Conservation (phyloP, 1,284 basidiomycete species). For the Ceratobasidium papillatum region DNA sequence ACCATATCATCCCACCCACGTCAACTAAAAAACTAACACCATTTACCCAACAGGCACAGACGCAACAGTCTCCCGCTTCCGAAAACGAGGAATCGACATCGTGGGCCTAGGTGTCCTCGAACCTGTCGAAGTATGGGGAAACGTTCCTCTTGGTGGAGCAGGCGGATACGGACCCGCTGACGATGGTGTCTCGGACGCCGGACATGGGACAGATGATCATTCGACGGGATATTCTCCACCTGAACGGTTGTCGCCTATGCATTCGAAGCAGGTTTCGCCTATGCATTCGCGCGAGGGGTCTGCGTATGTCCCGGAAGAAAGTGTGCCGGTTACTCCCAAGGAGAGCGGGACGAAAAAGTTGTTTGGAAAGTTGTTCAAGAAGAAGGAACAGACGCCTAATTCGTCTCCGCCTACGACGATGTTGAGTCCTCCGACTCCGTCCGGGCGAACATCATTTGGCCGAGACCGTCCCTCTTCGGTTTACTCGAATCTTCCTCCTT, state of each 20-base stretch:
- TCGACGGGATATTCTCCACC: slow-evolving; percentile 10
- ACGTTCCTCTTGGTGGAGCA: slow-evolving; percentile 15
- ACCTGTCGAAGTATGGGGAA: slow-evolving; percentile 78
- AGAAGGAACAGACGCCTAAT: slow-evolving; percentile 55
- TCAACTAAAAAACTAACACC: slow-evolving; percentile 42
- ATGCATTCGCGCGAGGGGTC: background rate
- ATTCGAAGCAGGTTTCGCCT: background rate
- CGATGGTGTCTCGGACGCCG: slow-evolving; percentile 24
- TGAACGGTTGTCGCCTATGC: background rate
- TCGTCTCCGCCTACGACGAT: slow-evolving; percentile 1
- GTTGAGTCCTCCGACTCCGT: slow-evolving; percentile 35
- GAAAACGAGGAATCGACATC: slow-evolving; percentile 84
- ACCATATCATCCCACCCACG: background rate
- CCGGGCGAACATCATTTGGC: slow-evolving; percentile 22
- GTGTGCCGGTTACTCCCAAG: slow-evolving; percentile 44
- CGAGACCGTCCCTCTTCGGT: slow-evolving; percentile 16
- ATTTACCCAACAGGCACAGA: slow-evolving; percentile 74
- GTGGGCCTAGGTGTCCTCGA: slow-evolving; percentile 80
- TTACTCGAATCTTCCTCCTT: background rate
- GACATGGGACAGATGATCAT: slow-evolving; percentile 9
- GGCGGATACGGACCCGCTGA: slow-evolving; percentile 14
- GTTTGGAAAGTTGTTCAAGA: slow-evolving; percentile 78
- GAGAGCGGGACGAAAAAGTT: slow-evolving; percentile 63
- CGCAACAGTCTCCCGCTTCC: slow-evolving; percentile 91
- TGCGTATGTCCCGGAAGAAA: slow-evolving; percentile 43